Evolutionary conservation across 2,329 filamentous ascomycete genomes (phyloP), one percentile per base, ranked within the genome.

Genomic region (Ceratocystis lukuohia): DNA sequence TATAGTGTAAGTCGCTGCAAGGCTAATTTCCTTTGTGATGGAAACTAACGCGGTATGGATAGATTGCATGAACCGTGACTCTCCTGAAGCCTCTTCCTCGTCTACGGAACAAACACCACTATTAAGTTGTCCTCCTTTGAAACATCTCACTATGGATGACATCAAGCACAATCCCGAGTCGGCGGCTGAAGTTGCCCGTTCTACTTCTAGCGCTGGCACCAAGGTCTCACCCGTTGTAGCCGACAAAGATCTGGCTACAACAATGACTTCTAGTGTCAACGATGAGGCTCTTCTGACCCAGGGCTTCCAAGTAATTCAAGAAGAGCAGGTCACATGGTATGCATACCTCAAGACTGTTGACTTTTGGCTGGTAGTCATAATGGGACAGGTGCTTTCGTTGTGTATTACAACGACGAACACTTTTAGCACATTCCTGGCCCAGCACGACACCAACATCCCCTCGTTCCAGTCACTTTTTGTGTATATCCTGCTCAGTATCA

Each of bases 381-480:
- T 97, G 68, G 91, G 91, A 68, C 92, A 96, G 80, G 75, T 91
- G 64, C 85, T 96, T 57, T 86, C 92, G 3, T 84, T 99, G 68
- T 92, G 91, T 78, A 94, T 96, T 76, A 96, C 92, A 0, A 86
- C 84, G 37, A 96, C 92, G 63, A 96, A 95, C 80, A 97, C 94
- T 61, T 90, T 97, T 73, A 89, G 88, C 46, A 84, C 82, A 30
- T 84, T 96, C 66, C 84, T 99, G 37, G 81, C 80, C 67, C 37
- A 61, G 8, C 75, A 77, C 4, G 82, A 85, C 62, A 92, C 88
- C 70, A 91, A 84, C 69, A 95, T 97, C 71, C 94, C 94, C 6
- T 91, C 94, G 66, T 96, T 97, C 79, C 94, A 99, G 78, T 91
- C 89, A 37, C 84, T 97, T 72, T 95, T 96, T 82, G 96, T 94